These are phyloP conservation scores for Coffea canephora DNA, from an alignment of 257 asterid species.

Conservation along the genomic window DNA sequence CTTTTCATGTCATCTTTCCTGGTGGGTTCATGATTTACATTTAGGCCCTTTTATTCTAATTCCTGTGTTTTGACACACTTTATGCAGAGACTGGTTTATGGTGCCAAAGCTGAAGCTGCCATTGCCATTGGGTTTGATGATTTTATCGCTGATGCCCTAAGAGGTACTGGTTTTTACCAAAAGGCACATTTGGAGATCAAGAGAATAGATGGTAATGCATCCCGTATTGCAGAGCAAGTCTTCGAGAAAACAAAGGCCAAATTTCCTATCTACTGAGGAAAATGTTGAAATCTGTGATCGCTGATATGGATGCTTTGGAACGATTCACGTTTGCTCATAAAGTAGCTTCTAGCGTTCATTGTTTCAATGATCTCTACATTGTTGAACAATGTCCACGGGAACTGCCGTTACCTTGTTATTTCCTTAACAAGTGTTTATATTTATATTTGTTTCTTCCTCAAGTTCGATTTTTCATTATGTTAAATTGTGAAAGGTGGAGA, in stretches of 20 bases:
- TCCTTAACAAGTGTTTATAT: background rate
- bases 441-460: background rate
- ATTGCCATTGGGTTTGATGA: conserved; percentile 94
- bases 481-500: too few relatives aligned
- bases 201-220: conserved; percentile 77
- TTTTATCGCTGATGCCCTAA: conserved; percentile 90
- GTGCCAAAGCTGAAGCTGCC: conserved; percentile 98
- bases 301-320: conserved; percentile 2
- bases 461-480: background rate
- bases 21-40: background rate
- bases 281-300: background rate
- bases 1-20: background rate
- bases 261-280: conserved; percentile 57
- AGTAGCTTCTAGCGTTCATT: background rate
- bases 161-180: conserved; percentile 95
- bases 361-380: background rate
- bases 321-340: background rate
- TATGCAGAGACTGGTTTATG: conserved; percentile 84
- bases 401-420: background rate
- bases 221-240: conserved; percentile 84
- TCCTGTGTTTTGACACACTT: background rate
- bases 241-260: conserved; percentile 93
- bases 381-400: background rate
- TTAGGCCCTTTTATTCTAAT: background rate
- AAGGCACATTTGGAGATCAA: conserved; percentile 82